Evolutionary conservation across 1,139 yeast genomes (phyloP).

Genomic region (Kazachstania sp.): DNA sequence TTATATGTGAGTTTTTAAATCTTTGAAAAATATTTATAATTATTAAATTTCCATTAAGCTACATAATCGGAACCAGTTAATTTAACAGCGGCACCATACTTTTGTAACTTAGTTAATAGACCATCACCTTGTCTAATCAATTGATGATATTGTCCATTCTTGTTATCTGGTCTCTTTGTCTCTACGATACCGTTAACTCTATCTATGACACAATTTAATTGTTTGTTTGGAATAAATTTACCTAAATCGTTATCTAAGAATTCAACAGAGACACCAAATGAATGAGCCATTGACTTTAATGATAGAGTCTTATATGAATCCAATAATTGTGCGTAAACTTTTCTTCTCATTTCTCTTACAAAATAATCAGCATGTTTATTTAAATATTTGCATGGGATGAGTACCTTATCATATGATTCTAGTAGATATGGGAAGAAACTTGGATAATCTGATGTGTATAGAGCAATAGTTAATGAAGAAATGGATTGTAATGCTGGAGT

Average conservation of each 20-base stretch:
- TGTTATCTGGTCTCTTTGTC: conserved; percentile 92
- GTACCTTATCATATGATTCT: conserved; percentile 66
- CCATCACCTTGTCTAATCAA: conserved; percentile 90
- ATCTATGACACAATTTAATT: conserved; percentile 91
- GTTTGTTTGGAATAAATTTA: conserved; percentile 85
- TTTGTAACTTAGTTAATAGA: conserved; percentile 86
- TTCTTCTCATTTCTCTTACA: conserved; percentile 87
- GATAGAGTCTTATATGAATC: conserved; percentile 92
- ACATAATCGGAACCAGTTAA: conserved; percentile 84
- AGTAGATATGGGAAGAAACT: conserved; percentile 72
- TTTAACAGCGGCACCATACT: conserved; percentile 95
- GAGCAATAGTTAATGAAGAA: conserved; percentile 71
- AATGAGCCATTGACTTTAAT: conserved; percentile 85
- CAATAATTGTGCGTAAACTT: conserved; percentile 87
- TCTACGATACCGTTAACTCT: conserved; percentile 92
- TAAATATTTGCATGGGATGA: conserved; percentile 68
- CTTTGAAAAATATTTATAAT: conserved; percentile 1
- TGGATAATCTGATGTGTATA: conserved; percentile 83
- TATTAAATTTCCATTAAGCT: conserved; percentile 10
- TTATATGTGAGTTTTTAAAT: not conserved
- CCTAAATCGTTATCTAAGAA: conserved; percentile 78
- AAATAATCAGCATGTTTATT: conserved; percentile 74
- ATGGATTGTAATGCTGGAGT: conserved; percentile 72
- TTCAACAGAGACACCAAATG: conserved; percentile 79
- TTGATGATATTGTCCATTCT: conserved; percentile 84